Base-by-base conservation (phyloP, 2,329 filamentous ascomycete genomes). In the Raffaelea arxii region DNA sequence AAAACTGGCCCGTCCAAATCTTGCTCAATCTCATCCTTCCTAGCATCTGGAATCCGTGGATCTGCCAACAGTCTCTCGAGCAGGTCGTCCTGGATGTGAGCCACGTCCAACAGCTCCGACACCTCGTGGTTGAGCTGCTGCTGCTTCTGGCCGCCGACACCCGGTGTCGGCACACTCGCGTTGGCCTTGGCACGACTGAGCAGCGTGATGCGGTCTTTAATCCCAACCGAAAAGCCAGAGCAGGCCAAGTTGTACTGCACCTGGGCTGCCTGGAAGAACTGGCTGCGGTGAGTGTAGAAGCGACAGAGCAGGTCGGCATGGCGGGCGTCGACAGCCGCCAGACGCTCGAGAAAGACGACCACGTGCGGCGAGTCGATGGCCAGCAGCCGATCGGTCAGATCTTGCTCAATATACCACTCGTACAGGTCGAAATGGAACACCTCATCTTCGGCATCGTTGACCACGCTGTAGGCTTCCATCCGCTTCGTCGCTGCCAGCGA, bases 351-450 rank as follows among this genome's bases (percentile, higher is more conserved):
- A 61, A 95, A 98, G 2, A 82, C 85, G 37, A 94, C 77, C 23
- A 97, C 88, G 57, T 89, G 90, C 0, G 83, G 78, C 5, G 90
- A 94, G 48, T 90, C 78, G 44, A 92, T 88, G 30, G 84, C 80
- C 27, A 98, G 77, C 24, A 98, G 76, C 14, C 89, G 83, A 52
- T 96, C 88, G 10, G 80, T 84, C 80, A 86, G 90, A 18, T 85
- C 84, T 61, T 90, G 82, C 46, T 76, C 67, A 54, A 97, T 81
- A 64, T 98, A 98, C 91, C 92, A 98, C 58, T 96, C 90, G 61
- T 96, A 98, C n/a, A 98, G 74, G 57, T 87, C 88, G 51, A 87
- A 94, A 62, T 97, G 84, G 69, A 98, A 98, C 4, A 96, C 86
- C 58, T 96, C 87, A 55, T 98, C 92, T 14, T 83, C 77, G 0